Conservation (phyloP, 2,329 filamentous ascomycete genomes). For the Metarhizium rileyi region DNA sequence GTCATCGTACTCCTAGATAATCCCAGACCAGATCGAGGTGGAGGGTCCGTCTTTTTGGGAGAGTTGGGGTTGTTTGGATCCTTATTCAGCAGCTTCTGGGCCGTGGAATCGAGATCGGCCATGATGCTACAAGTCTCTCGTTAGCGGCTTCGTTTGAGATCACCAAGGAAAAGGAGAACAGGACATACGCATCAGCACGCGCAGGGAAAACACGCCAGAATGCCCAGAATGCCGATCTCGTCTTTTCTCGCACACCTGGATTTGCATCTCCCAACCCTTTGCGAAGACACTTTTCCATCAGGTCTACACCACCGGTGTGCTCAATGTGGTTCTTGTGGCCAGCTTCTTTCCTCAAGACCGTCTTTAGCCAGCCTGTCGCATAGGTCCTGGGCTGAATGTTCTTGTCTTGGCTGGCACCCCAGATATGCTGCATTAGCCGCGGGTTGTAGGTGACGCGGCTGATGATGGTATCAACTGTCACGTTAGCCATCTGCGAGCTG, state of each 20-base stretch:
- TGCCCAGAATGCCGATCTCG: conserved; percentile 77
- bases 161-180: conserved; percentile 19
- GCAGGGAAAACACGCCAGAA: conserved; percentile 71
- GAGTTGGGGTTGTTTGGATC: conserved; percentile 74
- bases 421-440: conserved; percentile 79
- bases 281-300: conserved; percentile 80
- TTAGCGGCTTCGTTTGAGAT: conserved; percentile 13
- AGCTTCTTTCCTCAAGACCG: conserved; percentile 65
- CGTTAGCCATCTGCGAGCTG: conserved; percentile 71
- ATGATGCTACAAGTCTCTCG: conserved; percentile 55
- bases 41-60: conserved; percentile 39
- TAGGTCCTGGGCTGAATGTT: conserved; percentile 80
- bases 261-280: conserved; percentile 86
- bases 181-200: conserved; percentile 59
- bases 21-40: conserved; percentile 46
- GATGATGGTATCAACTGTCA: conserved; percentile 72
- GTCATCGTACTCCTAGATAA: conserved; percentile 54
- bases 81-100: conserved; percentile 71
- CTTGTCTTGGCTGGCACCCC: conserved; percentile 78
- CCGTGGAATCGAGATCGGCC: conserved; percentile 65
- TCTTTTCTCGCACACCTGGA: conserved; percentile 78
- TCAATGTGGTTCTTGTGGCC: conserved; percentile 76
- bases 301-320: conserved; percentile 70
- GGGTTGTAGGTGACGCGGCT: conserved; percentile 68
- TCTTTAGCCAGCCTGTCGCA: conserved; percentile 74